Conservation (phyloP, 2,329 filamentous ascomycete genomes). For the Pezizomycotina sp. region DNA sequence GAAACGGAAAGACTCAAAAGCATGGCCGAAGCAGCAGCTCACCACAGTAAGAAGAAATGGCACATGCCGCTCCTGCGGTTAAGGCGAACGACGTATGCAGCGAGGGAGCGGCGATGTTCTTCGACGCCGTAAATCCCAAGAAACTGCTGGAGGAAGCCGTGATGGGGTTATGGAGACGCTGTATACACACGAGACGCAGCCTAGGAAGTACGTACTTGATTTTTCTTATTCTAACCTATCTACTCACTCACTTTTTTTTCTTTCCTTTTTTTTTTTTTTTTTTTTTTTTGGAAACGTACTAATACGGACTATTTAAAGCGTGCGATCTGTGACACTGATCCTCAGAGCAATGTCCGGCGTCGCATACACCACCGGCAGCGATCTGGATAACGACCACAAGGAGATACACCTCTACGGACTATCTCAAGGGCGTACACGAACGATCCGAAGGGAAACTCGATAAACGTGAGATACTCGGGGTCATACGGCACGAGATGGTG, state of each 20-base stretch:
- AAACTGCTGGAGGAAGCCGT: slow-evolving; percentile 47
- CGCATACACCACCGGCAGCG: slow-evolving; percentile 69
- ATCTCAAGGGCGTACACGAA: slow-evolving; percentile 41
- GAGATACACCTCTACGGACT: slow-evolving; percentile 71
- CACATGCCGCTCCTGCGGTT: slow-evolving; percentile 34
- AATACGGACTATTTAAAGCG: slow-evolving; percentile 29
- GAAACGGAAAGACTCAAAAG: slow-evolving; percentile 13
- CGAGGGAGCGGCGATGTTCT: slow-evolving; percentile 48
- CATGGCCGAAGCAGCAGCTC: slow-evolving; percentile 8
- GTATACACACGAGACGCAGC: slow-evolving; percentile 37
- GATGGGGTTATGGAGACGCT: slow-evolving; percentile 53
- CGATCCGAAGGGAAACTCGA: slow-evolving; percentile 28
- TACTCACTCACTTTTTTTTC: not conserved
- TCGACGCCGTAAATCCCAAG: slow-evolving; percentile 46
- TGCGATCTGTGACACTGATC: slow-evolving; percentile 71
- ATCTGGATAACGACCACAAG: slow-evolving; percentile 73
- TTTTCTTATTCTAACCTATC: not conserved
- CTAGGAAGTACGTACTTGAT: slow-evolving; percentile 17
- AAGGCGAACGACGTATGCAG: slow-evolving; percentile 43
- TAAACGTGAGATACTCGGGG: slow-evolving; percentile 55
- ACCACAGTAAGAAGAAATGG: slow-evolving; percentile 4
- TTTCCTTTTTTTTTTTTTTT: not conserved
- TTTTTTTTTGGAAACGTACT: slow-evolving; percentile 1
- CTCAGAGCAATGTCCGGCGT: slow-evolving; percentile 67
- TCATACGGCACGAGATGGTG: slow-evolving; percentile 81